These are phyloP conservation scores for Exobasidium rhododendri DNA, from an alignment of 1,284 basidiomycete species.

Conservation along the genomic window DNA sequence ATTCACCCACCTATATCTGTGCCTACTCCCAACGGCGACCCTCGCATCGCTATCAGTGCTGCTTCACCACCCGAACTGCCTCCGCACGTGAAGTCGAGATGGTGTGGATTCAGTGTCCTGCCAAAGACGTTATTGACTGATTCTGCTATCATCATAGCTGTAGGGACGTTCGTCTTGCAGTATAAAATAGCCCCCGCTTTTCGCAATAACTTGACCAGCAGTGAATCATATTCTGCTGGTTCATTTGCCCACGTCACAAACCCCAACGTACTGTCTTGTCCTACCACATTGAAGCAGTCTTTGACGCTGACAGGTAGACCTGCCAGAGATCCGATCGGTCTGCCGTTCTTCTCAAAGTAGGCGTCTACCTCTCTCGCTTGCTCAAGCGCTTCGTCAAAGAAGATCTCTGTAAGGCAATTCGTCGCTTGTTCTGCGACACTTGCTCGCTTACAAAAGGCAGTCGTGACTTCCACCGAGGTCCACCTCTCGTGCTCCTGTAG, in stretches of 20 bases:
- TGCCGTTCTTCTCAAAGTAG: constrained; percentile 60
- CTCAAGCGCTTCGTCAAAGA: constrained; percentile 12
- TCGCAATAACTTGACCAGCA: constrained; percentile 53
- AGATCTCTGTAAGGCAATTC: constrained; percentile 31
- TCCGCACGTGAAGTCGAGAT: constrained; percentile 52
- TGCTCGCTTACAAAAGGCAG: constrained; percentile 26
- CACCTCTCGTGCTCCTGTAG: neutral
- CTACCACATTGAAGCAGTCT: constrained; percentile 65
- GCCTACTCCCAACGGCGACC: constrained; percentile 9
- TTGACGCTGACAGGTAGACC: constrained; percentile 67
- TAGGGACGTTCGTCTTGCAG: constrained; percentile 59
- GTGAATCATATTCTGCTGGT: constrained; percentile 62
- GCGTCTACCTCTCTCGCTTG: constrained; percentile 57
- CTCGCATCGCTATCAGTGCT: constrained; percentile 14
- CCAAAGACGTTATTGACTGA: constrained; percentile 64
- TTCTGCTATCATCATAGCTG: constrained; percentile 20
- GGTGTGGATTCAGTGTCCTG: constrained; percentile 65
- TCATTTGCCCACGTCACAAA: constrained; percentile 62
- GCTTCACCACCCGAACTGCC: constrained; percentile 12
- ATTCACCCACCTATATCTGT: constrained; percentile 15
- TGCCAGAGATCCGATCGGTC: constrained; percentile 63
- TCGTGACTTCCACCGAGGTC: constrained; percentile 5
- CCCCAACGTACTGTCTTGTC: constrained; percentile 63
- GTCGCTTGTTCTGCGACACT: constrained; percentile 30
- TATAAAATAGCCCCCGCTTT: constrained; percentile 67